Evolutionary conservation across 2,329 filamentous ascomycete genomes (phyloP), one percentile per base, ranked within the genome.

Genomic region (Tolypocladium paradoxum): DNA sequence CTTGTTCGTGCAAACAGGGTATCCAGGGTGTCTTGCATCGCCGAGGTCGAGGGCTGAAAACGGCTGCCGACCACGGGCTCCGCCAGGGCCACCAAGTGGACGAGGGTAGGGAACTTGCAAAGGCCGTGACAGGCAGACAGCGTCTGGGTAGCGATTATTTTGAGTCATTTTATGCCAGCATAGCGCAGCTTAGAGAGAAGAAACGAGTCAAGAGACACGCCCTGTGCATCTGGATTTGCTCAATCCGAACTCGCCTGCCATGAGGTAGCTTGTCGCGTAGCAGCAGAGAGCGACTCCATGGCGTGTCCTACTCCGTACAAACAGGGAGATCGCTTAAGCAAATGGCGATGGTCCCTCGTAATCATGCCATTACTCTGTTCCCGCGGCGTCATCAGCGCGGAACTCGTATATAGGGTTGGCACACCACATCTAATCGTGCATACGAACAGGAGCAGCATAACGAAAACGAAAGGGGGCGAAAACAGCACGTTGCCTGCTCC

Each of bases 131-230:
- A 31, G 16, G 43, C 18, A 18, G 43, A 46, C 37, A 43, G 47
- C 51, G 54, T 55, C 49, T 53, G 46, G 40, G 37, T 53, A 61
- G 57, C 57, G 58, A 57, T 55, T 51, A 52, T 48, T 54, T 37
- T 56, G 38, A 52, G 46, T 56, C 55, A 51, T 52, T 59, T 58
- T 50, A 55, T 51, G 40, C 48, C 48, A 53, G 56, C 54, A 52
- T 57, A 58, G 59, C 59, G 56, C 51, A 56, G 45, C 45, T 54
- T n/a, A 57, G 45, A 48, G 50, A 55, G n/a, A 54, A 24, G 37
- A 37, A 14, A n/a, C 29, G 8, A 45, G 20, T 20, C 43, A 20
- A 14, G 8, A n/a, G 24, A 20, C 9, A 14, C 27, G 18, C 11
- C 6, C n/a, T 12, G 18, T 4, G 18, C n/a, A n/a, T 20, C n/a